Base-by-base conservation (phyloP, 371 early-diverging fungal species). In the Mucor saturninus region DNA sequence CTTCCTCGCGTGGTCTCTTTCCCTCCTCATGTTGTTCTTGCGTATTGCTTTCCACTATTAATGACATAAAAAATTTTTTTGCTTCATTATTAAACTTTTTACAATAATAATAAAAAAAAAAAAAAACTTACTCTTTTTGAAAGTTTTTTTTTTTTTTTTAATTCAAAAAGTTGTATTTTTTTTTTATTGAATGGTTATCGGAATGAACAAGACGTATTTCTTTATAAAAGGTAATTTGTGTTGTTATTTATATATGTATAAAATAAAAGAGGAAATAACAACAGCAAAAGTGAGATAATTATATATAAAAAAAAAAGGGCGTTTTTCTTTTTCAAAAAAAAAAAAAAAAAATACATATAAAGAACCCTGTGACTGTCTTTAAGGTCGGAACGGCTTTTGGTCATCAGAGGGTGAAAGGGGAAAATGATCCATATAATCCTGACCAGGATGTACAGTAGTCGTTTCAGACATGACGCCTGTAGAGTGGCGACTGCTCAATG, bases 1-100 rank as follows among this genome's bases (percentile, higher is more conserved):
- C 69, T 52, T 68, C 69, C 52, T 56, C 61, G 43, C 61, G 55
- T n/a, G 55, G 43, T 61, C 69, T 50, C 43, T 68, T 68, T 50
- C 29, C 52, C 4, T 45, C 63, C 37, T 60, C 61, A 3, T 57
- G 30, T 21, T 43, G 50, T 40, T 52, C 40, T 38, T 29, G 38
- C 15, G 32, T 45, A 37, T 38, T 59, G 31, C 14, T 38, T 46
- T 57, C 57, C 57, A 57, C 57, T 57, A 35, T 10, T 11, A 5
- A 61, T 30, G 35, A 50, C 40, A 53, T 50, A 64, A 45, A 57
- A 57, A 48, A 39, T 63, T 59, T 49, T 35, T 60, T 52, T 49
- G 14, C 37, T 56, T 43, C n/a, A 10, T 45, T 37, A 5, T 13
- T 28, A 37, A 21, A 14, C 10, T 28, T 30, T 50, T 28, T 49